Percentiles rank a stretch among this genome's conserved stretches.
Conservation (phyloP, 257 asterid genomes). For the Solanum dulcamara region DNA sequence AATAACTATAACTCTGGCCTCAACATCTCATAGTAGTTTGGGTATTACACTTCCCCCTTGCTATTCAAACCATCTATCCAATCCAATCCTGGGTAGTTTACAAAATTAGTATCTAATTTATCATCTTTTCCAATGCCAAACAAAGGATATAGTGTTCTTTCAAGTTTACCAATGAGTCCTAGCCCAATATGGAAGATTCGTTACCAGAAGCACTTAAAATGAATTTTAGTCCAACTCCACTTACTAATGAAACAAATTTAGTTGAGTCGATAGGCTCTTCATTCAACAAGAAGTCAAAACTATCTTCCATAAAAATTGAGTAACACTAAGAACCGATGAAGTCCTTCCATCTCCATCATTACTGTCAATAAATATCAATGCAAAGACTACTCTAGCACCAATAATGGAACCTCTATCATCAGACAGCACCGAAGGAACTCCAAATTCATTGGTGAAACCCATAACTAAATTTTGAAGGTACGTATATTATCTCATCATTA, state of each 20-base stretch:
- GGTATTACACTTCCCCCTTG: neutral
- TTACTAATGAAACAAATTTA: neutral
- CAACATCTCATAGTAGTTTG: neutral
- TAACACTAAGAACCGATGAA: neutral
- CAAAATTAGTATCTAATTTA: neutral
- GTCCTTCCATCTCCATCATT: neutral
- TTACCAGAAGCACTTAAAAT: neutral
- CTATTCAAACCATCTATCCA: neutral
- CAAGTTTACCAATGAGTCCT: neutral
- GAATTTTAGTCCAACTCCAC: neutral
- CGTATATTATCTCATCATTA: neutral
- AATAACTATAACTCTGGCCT: neutral
- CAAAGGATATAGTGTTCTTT: neutral
- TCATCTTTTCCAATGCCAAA: neutral
- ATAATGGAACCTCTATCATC: neutral
- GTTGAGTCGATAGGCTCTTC: neutral
- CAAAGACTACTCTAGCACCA: neutral
- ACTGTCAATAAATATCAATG: neutral
- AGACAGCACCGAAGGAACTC: neutral
- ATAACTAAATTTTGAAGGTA: neutral
- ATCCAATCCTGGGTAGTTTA: constrained; percentile 1
- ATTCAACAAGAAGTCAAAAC: too few species aligned
- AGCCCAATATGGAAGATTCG: neutral
- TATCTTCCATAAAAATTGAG: neutral
- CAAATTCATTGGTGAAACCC: neutral